phyloP scores from a whole-genome alignment of 2,329 filamentous ascomycete genomes.

The Coniochaeta sp. region DNA sequence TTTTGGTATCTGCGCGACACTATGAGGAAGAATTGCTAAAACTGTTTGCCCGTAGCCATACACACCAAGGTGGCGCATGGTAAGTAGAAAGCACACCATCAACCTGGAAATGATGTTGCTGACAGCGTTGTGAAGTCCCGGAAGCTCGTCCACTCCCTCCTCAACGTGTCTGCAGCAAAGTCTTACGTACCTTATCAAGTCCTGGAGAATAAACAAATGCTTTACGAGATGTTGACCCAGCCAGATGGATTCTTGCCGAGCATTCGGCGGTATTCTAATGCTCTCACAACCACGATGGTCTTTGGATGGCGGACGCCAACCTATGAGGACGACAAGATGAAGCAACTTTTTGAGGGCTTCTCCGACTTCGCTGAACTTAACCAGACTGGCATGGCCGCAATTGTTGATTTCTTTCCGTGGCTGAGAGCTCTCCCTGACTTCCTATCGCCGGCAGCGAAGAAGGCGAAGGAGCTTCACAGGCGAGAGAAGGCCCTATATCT shows the following conservation, averaged over 20 bases:
- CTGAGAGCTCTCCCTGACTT: constrained; percentile 36
- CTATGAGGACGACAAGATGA: constrained; percentile 33
- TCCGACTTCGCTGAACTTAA: constrained; percentile 32
- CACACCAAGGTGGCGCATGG: constrained; percentile 10
- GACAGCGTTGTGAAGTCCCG: constrained; percentile 6
- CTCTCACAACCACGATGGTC: constrained; percentile 42
- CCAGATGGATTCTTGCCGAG: constrained; percentile 35
- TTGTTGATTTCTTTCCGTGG: constrained; percentile 39
- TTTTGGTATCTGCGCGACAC: too few species aligned
- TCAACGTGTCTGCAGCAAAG: constrained; percentile 37
- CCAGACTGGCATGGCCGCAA: constrained; percentile 30
- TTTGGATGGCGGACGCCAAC: constrained; percentile 37
- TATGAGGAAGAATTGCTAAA: not conserved
- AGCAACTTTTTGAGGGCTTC: constrained; percentile 32
- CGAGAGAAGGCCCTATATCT: constrained; percentile 33
- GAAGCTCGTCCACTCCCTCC: constrained; percentile 29
- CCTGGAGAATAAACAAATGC: constrained; percentile 48
- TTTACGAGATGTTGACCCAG: constrained; percentile 35
- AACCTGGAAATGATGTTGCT: not conserved
- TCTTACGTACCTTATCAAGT: constrained; percentile 48
- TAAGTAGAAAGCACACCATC: not conserved
- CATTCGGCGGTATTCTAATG: constrained; percentile 39
- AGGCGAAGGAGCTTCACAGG: constrained; percentile 33
- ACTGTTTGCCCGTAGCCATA: constrained; percentile 3
- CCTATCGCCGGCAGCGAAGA: constrained; percentile 25